Base-by-base conservation (phyloP, 2,329 filamentous ascomycete species). In the Cercospora zeina region DNA sequence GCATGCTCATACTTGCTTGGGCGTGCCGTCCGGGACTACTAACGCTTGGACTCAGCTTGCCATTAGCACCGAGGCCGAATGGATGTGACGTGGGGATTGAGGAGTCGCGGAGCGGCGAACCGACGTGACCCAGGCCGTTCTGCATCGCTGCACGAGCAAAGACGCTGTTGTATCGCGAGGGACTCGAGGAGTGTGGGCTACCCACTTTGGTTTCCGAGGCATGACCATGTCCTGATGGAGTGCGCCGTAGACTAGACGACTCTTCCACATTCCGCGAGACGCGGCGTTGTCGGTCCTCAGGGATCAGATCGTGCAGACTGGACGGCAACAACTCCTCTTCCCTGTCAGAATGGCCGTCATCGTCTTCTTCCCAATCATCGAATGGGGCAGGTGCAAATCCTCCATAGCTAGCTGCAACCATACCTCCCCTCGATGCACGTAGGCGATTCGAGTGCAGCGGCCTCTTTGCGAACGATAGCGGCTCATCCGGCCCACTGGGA, bases 261-360 rank as follows among this genome's bases (percentile, higher is more conserved):
- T 79, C 68, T 3, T 85, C 84, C 53, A 85, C 83, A 58, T 80
- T 78, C 34, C 84, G 82, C 13, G 82, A 83, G 57, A 85, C 80
- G 16, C 85, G 80, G 50, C 85, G 80, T 73, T 83, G 80, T 69
- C 82, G 82, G 69, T 86, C 84, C 67, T 86, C 83, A 0, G 85
- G 85, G 34, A 88, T 79, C 13, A 88, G 80, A 70, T 88, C 85
- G 65, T 85, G 84, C 50, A 88, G 75, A 59, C 82, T 85, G 30
- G 82, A 89, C 0, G 93, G 95, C 9, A 97, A 82, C 70, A 95
- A 90, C 71, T 96, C 92, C 73, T 96, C 93, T 71, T 96, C 93
- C 74, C 96, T 91, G 70, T 95, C 93, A 60, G 82, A 80, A 65
- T 79, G 76, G 39, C 78, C 77, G 59, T 87, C 76, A 72, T 87